A percentile compares a stretch with the other conserved stretches of the same genome.
Conservation (phyloP, 805 yeast species). For the Yamadazyma nakazawae region DNA sequence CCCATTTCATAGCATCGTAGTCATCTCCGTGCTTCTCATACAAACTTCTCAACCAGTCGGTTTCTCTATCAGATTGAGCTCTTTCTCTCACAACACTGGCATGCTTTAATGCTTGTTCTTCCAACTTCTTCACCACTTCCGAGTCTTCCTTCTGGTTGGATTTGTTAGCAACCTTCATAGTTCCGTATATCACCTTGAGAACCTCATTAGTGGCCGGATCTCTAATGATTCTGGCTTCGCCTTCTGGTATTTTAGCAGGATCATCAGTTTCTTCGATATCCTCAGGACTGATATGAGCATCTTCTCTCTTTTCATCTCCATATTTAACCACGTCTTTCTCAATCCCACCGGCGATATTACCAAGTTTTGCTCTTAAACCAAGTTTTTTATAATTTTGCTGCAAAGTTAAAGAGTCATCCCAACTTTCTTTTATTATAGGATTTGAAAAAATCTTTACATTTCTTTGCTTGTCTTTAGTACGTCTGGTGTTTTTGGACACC, state of each 20-base stretch:
- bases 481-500: slow-evolving; percentile 65
- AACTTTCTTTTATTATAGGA: slow-evolving; percentile 81
- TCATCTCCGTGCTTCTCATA: slow-evolving; percentile 83
- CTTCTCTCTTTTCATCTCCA: slow-evolving; percentile 33
- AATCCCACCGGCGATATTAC: slow-evolving; percentile 74
- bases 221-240: slow-evolving; percentile 73
- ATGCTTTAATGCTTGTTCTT: slow-evolving; percentile 42
- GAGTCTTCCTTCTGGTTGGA: slow-evolving; percentile 36
- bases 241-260: slow-evolving; percentile 65
- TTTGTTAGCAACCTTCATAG: slow-evolving; percentile 42
- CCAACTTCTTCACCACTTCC: slow-evolving; percentile 66
- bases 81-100: slow-evolving; percentile 53
- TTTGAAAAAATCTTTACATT: slow-evolving; percentile 64
- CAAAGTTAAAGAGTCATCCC: slow-evolving; percentile 83
- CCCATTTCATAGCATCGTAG: slow-evolving; percentile 89
- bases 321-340: slow-evolving; percentile 52
- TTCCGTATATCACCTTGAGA: slow-evolving; percentile 65
- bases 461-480: slow-evolving; percentile 66
- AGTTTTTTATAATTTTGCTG: slow-evolving; percentile 81
- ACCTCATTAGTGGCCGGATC: slow-evolving; percentile 66
- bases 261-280: slow-evolving; percentile 45
- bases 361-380: slow-evolving; percentile 70
- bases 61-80: slow-evolving; percentile 67
- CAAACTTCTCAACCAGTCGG: slow-evolving; percentile 62
- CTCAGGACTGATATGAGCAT: slow-evolving; percentile 32